These are phyloP conservation scores for Hypoxylon rubiginosum DNA, from an alignment of 2,329 filamentous ascomycete genomes.

Conservation along the genomic window DNA sequence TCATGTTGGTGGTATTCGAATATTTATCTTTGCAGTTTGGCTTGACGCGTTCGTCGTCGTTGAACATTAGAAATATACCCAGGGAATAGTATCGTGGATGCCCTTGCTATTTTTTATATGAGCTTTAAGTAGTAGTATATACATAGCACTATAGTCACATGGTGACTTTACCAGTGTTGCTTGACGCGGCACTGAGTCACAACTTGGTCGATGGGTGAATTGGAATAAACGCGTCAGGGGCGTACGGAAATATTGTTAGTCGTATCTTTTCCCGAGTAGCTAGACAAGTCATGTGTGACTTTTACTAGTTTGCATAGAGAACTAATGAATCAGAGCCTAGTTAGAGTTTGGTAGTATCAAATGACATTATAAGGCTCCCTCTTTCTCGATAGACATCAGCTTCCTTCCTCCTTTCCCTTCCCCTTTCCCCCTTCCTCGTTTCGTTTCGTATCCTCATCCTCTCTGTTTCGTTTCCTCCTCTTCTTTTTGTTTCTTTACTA, in stretches of 20 bases:
- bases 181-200: not conserved
- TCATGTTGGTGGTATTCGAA: not conserved
- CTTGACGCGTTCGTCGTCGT: not conserved
- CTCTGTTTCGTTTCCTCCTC: too few relatives aligned
- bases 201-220: not conserved
- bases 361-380: too few relatives aligned
- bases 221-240: not conserved
- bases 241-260: not conserved
- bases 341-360: too few relatives aligned
- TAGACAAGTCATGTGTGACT: too few relatives aligned
- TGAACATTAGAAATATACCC: not conserved
- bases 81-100: not conserved
- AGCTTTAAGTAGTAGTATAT: not conserved
- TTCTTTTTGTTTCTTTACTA: not conserved
- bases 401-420: too few relatives aligned
- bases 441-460: too few relatives aligned
- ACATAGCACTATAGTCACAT: not conserved
- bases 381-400: too few relatives aligned
- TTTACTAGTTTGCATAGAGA: too few relatives aligned
- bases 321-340: too few relatives aligned
- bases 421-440: not conserved
- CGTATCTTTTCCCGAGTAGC: not conserved
- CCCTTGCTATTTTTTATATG: not conserved
- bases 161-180: not conserved
- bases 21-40: not conserved